These are phyloP conservation scores for Ambrosia artemisiifolia DNA, from an alignment of 129 eudicot genomes.

Conservation along the genomic window DNA sequence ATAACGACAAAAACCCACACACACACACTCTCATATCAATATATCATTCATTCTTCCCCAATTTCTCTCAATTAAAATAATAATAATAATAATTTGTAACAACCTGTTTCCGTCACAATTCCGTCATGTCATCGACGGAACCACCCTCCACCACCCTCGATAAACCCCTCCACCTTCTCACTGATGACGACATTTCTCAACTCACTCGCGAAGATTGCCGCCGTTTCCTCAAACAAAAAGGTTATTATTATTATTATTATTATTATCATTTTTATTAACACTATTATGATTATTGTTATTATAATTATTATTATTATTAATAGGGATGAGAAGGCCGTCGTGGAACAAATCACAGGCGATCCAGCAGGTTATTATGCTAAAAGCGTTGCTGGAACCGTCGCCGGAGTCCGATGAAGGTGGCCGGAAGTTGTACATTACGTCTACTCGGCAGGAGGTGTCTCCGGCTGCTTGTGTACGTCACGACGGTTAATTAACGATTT, in stretches of 20 bases:
- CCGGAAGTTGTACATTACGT: slow-evolving; percentile 42
- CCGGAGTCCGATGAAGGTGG: slow-evolving; percentile 40
- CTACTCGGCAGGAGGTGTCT: slow-evolving; percentile 25
- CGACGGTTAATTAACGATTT: no score
- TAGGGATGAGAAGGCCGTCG: slow-evolving; percentile 98
- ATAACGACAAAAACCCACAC: slow-evolving; percentile 20
- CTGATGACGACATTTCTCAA: slow-evolving; percentile 97
- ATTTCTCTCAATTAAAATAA: neutral
- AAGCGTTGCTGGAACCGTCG: slow-evolving; percentile 76
- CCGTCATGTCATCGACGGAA: slow-evolving; percentile 52
- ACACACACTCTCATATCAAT: neutral
- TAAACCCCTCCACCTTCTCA: slow-evolving; percentile 82
- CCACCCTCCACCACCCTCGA: slow-evolving; percentile 47
- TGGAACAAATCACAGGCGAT: slow-evolving; percentile 99
- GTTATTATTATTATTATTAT: neutral
- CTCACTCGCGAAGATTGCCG: slow-evolving; percentile 99
- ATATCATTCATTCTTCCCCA: slow-evolving; percentile 15
- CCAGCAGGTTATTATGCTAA: slow-evolving; percentile 92
- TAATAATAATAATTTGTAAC: no score
- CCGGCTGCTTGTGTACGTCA: slow-evolving; percentile 40
- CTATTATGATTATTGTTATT: no score
- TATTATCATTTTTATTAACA: no score
- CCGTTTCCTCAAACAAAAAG: slow-evolving; percentile 34
- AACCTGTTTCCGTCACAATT: no score
- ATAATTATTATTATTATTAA: no score